Conservation (phyloP, 129 eudicot species). For the carrot (Daucus carota) region DNA sequence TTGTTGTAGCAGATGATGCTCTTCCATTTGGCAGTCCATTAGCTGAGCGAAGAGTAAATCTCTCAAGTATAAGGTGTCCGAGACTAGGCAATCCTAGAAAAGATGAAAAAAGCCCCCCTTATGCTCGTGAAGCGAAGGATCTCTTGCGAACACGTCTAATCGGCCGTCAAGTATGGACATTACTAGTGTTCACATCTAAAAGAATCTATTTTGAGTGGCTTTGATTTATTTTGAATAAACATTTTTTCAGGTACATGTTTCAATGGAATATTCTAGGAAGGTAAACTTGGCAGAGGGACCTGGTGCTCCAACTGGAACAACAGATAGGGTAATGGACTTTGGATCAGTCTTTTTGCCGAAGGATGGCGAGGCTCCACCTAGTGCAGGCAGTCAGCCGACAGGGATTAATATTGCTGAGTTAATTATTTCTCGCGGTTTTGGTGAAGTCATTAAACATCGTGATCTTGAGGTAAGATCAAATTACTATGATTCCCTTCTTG, state of each 20-base stretch:
- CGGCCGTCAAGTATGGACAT: conserved; percentile 1
- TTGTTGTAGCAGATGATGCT: conserved; percentile 87
- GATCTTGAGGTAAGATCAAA: conserved; percentile 96
- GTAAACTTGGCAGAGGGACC: conserved; percentile 59
- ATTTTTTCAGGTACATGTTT: conserved; percentile 72
- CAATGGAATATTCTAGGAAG: conserved; percentile 97
- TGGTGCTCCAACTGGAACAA: conserved; percentile 40
- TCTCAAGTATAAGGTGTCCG: conserved; percentile 89
- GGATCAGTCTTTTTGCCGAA: conserved; percentile 80
- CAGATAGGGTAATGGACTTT: conserved; percentile 92
- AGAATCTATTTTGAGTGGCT: neutral
- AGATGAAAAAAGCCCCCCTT: conserved; percentile 67
- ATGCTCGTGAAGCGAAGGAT: conserved; percentile 95
- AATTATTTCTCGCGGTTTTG: conserved; percentile 77
- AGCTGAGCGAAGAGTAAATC: conserved; percentile 95
- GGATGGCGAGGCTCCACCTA: conserved; percentile 44
- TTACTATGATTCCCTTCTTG: conserved; percentile 77
- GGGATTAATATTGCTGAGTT: conserved; percentile 79
- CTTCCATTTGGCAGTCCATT: conserved; percentile 85
- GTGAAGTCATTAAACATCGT: conserved; percentile 70
- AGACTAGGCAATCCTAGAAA: conserved; percentile 80
- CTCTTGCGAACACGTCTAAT: conserved; percentile 44
- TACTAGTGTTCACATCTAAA: neutral
- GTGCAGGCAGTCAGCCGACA: conserved; percentile 47
- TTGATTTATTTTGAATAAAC: conserved; percentile 2